Percentiles rank a stretch among this genome's conserved stretches.
These are phyloP conservation scores for Nectriaceae sp. DNA, from an alignment of 2,329 filamentous ascomycete species.

Conservation along the genomic window DNA sequence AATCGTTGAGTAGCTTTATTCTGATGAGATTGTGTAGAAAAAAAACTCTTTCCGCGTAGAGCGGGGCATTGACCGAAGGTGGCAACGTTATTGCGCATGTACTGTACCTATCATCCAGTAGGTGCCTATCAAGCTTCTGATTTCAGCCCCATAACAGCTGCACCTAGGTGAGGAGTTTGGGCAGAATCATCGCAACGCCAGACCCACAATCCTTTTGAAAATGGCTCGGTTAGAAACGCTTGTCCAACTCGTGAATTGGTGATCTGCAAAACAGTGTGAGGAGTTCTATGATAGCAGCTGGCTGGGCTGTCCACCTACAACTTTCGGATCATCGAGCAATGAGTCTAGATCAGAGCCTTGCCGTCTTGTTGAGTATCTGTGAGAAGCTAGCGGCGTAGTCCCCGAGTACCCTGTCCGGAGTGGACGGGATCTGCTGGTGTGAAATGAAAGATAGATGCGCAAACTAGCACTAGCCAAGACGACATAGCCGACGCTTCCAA, in stretches of 20 bases:
- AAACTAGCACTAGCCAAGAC: constrained; percentile 14
- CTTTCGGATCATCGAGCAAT: no score
- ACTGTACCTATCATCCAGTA: neutral
- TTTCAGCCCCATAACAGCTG: constrained; percentile 5
- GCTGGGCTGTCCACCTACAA: neutral
- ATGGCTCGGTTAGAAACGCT: constrained; percentile 14
- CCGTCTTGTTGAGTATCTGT: neutral
- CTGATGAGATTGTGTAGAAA: no score
- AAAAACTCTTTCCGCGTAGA: neutral
- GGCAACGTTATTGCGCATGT: neutral
- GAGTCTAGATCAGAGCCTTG: no score
- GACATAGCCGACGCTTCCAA: constrained; percentile 23
- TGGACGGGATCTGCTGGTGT: constrained; percentile 12
- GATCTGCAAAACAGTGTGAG: constrained; percentile 1
- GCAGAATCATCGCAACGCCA: constrained; percentile 20
- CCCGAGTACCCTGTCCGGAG: constrained; percentile 6
- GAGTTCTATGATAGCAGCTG: neutral
- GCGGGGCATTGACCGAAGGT: neutral
- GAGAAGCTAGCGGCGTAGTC: constrained; percentile 10
- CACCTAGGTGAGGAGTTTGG: constrained; percentile 12
- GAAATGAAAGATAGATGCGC: constrained; percentile 15
- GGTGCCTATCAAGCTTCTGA: neutral
- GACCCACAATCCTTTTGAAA: constrained; percentile 20
- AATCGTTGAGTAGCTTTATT: no score
- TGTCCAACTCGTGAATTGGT: constrained; percentile 5